These are phyloP conservation scores for Kwoniella dendrophila DNA, from an alignment of 768 basidiomycete genomes.

Conservation along the genomic window DNA sequence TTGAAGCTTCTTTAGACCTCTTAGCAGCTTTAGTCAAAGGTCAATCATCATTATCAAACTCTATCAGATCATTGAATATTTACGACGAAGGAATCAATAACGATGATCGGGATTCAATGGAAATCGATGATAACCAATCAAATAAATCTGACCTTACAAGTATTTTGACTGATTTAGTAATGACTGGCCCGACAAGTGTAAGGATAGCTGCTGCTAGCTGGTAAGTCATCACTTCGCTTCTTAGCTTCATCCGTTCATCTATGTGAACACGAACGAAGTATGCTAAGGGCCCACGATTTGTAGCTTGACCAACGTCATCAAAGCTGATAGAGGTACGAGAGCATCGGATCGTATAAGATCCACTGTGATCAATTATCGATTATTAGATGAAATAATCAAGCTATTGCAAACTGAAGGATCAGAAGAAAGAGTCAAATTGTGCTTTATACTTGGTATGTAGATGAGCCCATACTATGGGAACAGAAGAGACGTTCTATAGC, in stretches of 20 bases:
- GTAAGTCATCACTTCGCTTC: conserved; percentile 28
- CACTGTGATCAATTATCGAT: conserved; percentile 31
- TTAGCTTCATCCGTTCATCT: neutral
- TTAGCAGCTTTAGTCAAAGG: conserved; percentile 47
- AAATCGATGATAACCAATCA: conserved; percentile 7
- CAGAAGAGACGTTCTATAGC: conserved; percentile 7
- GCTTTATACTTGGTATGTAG: conserved; percentile 72
- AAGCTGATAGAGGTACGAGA: conserved; percentile 31
- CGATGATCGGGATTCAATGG: too few relatives aligned
- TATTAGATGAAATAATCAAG: conserved; percentile 36
- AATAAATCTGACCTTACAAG: conserved; percentile 15
- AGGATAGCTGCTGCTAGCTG: conserved; percentile 48
- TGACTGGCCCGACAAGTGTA: conserved; percentile 28
- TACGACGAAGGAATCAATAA: conserved; percentile 12
- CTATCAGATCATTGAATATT: conserved; percentile 26
- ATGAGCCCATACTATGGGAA: too few relatives aligned
- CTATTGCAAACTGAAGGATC: conserved; percentile 32
- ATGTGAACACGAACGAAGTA: neutral
- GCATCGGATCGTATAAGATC: conserved; percentile 21
- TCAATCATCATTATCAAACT: conserved; percentile 28
- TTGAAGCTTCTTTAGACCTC: conserved; percentile 51
- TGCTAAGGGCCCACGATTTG: neutral
- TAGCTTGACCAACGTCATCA: conserved; percentile 45
- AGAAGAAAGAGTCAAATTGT: conserved; percentile 66
- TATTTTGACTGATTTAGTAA: conserved; percentile 29